phyloP scores from a whole-genome alignment of 441 rosid species.

The Gossypium aridum region DNA sequence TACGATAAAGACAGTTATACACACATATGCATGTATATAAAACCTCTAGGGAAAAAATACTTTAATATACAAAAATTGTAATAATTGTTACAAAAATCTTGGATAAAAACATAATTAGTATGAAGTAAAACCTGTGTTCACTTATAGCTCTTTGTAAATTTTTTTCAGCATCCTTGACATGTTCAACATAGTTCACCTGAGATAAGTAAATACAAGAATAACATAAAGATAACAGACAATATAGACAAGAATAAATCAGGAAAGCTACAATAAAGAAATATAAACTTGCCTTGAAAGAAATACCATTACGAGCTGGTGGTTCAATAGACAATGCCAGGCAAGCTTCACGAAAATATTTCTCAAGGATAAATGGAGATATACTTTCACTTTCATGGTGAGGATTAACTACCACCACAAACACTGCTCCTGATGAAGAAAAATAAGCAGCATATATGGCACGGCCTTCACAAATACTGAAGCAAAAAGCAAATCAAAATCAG shows the following conservation, averaged over 20 bases:
- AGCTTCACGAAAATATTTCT: constrained; percentile 84
- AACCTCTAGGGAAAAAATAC: background rate
- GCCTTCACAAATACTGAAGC: constrained; percentile 63
- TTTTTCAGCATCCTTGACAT: constrained; percentile 68
- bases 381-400: constrained; percentile 60
- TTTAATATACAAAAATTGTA: background rate
- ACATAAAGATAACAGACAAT: constrained; percentile 8
- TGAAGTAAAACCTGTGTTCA: constrained; percentile 60
- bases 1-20: background rate
- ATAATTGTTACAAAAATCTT: background rate
- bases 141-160: constrained; percentile 67
- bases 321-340: constrained; percentile 64
- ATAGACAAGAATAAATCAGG: constrained; percentile 10
- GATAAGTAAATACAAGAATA: constrained; percentile 12
- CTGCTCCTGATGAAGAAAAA: constrained; percentile 43
- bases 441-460: constrained; percentile 70
- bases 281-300: constrained; percentile 53
- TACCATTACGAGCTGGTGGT: constrained; percentile 33
- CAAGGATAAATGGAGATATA: constrained; percentile 61
- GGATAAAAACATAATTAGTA: constrained; percentile 5
- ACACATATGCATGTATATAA: background rate
- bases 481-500: constrained; percentile 14
- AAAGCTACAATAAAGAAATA: constrained; percentile 14
- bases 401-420: constrained; percentile 68
- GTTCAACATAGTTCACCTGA: constrained; percentile 82